Evolutionary conservation across 139 green algal genomes (phyloP), one percentile per base, ranked within the genome.

Genomic region (Klebsormidium nitens): DNA sequence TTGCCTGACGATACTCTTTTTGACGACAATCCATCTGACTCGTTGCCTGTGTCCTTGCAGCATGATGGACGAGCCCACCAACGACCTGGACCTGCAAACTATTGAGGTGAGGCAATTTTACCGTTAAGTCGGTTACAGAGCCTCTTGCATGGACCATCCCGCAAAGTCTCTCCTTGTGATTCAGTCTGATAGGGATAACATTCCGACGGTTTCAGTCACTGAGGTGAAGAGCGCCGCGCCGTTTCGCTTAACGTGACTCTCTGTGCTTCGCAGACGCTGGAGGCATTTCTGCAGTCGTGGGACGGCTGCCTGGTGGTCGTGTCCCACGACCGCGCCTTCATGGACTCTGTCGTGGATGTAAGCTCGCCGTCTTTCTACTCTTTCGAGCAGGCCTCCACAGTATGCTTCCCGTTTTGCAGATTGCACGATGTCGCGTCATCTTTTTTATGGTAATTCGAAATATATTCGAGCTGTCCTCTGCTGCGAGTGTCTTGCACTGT

Each of bases 71-170:
- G 67, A 81, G 76, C 87, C 87, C 31, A 91, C 84, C 57, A 91
- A 93, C 68, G 87, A 93, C 77, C 77, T 92, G 34, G 87, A 91
- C 57, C 74, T 94, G 26, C 56, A 50, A 5, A 89, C 85, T 1
- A 77, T 91, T 2, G 83, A 91, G 74, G 78, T 87, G 44, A 63
- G 86, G 36, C 77, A 86, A n/a, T n/a, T n/a, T n/a, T n/a, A n/a
- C n/a, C n/a, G n/a, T n/a, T n/a, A n/a, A n/a, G n/a, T n/a, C n/a
- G n/a, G n/a, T n/a, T n/a, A n/a, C n/a, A n/a, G n/a, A n/a, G n/a
- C n/a, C n/a, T n/a, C n/a, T n/a, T n/a, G n/a, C n/a, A n/a, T n/a
- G n/a, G n/a, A n/a, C n/a, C n/a, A n/a, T n/a, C n/a, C n/a, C n/a
- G n/a, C n/a, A n/a, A n/a, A n/a, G n/a, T n/a, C n/a, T n/a, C n/a